Conservation (phyloP, 2,329 filamentous ascomycete species). For the Colletotrichum sp. region DNA sequence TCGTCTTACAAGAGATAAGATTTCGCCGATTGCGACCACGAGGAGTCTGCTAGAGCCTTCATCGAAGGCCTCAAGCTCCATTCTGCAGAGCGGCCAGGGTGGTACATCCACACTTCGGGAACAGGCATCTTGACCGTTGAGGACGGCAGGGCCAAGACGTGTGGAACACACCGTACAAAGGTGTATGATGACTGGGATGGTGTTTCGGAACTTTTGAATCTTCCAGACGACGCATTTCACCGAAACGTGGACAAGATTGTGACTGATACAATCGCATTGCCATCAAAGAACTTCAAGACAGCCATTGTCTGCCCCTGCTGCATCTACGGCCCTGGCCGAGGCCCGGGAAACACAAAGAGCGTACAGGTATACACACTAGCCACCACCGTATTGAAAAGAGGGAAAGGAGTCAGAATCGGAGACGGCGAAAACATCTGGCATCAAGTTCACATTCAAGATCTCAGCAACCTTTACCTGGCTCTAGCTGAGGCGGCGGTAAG, state of each 20-base stretch:
- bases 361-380: fast-evolving
- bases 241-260: neutral
- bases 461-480: neutral
- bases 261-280: fast-evolving
- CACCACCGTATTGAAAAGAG: fast-evolving
- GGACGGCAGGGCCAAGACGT: neutral
- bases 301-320: neutral
- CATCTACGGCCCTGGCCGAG: neutral
- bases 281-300: neutral
- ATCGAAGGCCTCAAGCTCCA: neutral
- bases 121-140: neutral
- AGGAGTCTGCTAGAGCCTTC: neutral
- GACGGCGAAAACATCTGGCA: neutral
- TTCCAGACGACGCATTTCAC: neutral
- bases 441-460: neutral
- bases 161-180: neutral
- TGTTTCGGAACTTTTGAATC: neutral
- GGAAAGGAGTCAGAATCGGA: neutral
- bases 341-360: neutral
- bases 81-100: neutral
- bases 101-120: neutral
- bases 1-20: fast-evolving
- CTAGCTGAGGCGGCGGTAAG: neutral
- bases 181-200: neutral
- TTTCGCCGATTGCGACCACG: neutral